phyloP scores from a whole-genome alignment of 2,329 filamentous ascomycete species.

The Cytospora leucostoma region DNA sequence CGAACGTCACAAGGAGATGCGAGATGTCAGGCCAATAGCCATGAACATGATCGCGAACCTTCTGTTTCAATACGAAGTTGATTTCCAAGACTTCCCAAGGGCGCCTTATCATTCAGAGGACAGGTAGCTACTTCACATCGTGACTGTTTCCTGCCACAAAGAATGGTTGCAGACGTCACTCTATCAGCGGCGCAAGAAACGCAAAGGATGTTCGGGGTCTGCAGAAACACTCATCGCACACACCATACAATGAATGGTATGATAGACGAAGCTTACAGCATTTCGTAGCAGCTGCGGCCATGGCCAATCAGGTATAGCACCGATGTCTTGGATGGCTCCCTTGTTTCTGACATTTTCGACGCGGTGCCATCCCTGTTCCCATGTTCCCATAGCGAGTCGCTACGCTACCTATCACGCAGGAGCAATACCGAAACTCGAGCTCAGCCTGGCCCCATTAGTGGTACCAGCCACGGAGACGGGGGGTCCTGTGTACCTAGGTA shows the following conservation, averaged over 20 bases:
- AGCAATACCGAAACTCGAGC: not conserved
- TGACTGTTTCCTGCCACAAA: not conserved
- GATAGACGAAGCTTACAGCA: not conserved
- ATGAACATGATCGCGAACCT: constrained; percentile 11
- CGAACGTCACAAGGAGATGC: constrained; percentile 23
- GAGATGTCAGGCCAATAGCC: constrained; percentile 15
- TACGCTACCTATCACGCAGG: constrained; percentile 2
- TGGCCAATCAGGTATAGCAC: not conserved
- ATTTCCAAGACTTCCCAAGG: constrained; percentile 4
- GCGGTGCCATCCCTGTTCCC: constrained; percentile 6
- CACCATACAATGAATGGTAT: not conserved
- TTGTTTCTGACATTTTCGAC: constrained; percentile 1
- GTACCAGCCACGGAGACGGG: constrained; percentile 4
- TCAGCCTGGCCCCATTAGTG: not conserved
- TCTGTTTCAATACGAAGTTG: constrained; percentile 15
- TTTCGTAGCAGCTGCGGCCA: not conserved
- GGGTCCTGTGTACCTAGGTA: no score
- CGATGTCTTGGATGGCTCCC: constrained; percentile 1
- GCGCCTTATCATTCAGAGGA: not conserved
- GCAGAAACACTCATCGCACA: not conserved
- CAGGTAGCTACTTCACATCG: not conserved
- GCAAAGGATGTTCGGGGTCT: not conserved
- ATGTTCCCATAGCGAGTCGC: not conserved
- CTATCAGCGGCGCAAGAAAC: not conserved
- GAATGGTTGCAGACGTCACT: not conserved